Evolutionary conservation across 805 yeast species (phyloP).

Genomic region (Sugiyamaella americana): DNA sequence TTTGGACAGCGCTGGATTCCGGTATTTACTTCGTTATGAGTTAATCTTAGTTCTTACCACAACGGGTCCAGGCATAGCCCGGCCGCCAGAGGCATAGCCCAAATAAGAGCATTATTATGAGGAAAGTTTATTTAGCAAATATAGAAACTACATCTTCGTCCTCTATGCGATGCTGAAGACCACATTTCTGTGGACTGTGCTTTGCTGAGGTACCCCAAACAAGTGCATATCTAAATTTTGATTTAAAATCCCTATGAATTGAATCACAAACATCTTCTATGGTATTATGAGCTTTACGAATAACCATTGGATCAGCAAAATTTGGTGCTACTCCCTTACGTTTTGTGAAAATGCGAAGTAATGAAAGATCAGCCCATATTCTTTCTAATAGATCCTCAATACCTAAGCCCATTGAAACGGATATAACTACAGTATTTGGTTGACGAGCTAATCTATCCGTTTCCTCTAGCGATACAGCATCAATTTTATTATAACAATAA

Average conservation of each 20-base stretch:
- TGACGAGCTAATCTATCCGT: conserved; percentile 86
- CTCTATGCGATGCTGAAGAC: conserved; percentile 70
- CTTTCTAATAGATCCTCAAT: conserved; percentile 83
- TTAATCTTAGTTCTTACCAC: background rate
- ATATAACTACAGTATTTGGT: conserved; percentile 90
- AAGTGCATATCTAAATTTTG: conserved; percentile 85
- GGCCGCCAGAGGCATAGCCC: no score
- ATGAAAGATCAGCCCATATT: conserved; percentile 82
- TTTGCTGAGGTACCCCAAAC: conserved; percentile 97
- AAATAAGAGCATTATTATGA: conserved; percentile 6
- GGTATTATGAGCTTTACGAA: conserved; percentile 63
- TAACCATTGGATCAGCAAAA: conserved; percentile 86
- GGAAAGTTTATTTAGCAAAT: conserved; percentile 58
- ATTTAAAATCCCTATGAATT: conserved; percentile 86
- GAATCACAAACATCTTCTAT: conserved; percentile 86
- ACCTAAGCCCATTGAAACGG: conserved; percentile 85
- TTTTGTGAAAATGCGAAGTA: conserved; percentile 81
- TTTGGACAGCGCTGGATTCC: no score
- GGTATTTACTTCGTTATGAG: no score
- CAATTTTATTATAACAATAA: conserved; percentile 91
- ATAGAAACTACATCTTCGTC: conserved; percentile 95
- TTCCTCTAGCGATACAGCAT: conserved; percentile 91
- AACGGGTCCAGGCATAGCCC: no score
- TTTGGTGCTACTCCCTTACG: conserved; percentile 73
- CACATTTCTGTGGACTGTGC: conserved; percentile 96